These are phyloP conservation scores for Mortierella sp. DNA, from an alignment of 371 early-diverging fungal genomes.

Conservation along the genomic window DNA sequence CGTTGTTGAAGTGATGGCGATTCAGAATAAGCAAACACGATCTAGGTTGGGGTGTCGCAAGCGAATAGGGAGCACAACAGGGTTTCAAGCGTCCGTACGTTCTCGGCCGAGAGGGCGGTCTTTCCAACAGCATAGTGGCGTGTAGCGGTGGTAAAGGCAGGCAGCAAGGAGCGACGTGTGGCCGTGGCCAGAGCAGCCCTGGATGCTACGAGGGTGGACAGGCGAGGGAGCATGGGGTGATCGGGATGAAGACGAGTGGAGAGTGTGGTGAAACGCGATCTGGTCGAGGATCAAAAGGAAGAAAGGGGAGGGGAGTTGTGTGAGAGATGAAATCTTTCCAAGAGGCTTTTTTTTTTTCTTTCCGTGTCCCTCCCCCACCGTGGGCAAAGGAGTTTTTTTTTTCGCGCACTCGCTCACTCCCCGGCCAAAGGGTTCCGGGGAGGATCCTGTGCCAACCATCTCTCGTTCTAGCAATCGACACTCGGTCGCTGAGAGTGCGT, in stretches of 20 bases:
- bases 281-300: too few relatives aligned
- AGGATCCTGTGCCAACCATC: too few relatives aligned
- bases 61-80: background rate
- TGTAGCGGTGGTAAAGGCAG: conserved; percentile 46
- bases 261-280: background rate
- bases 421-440: too few relatives aligned
- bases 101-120: conserved; percentile 52
- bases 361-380: too few relatives aligned
- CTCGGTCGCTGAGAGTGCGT: too few relatives aligned
- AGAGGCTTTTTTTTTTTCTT: background rate
- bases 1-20: background rate
- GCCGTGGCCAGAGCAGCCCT: conserved; percentile 50
- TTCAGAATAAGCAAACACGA: background rate
- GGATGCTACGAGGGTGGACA: conserved; percentile 46
- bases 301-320: conserved; percentile 2
- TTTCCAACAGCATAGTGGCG: conserved; percentile 54
- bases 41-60: background rate
- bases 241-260: conserved; percentile 5
- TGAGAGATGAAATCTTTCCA: background rate
- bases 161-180: conserved; percentile 44
- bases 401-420: too few relatives aligned
- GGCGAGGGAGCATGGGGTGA: conserved; percentile 1
- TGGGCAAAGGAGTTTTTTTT: too few relatives aligned
- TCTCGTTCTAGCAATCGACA: too few relatives aligned
- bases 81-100: conserved; percentile 24